Conservation (phyloP, 73 alveolate species). For the Stentor roeselii region DNA sequence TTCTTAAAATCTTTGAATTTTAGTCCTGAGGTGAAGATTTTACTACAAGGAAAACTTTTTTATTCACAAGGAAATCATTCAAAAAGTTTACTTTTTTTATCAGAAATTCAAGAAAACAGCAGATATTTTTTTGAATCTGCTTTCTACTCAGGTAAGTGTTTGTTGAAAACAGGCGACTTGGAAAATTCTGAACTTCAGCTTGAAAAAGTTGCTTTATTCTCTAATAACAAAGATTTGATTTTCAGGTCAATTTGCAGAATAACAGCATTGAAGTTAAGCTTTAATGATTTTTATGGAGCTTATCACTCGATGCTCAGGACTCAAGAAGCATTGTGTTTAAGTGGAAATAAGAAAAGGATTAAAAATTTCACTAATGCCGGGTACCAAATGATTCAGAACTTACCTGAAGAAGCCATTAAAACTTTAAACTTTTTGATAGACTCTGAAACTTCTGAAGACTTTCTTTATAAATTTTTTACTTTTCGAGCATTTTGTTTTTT, state of each 20-base stretch:
- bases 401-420: not conserved
- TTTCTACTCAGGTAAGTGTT: not conserved
- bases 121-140: too few species aligned
- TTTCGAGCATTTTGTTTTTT: not conserved
- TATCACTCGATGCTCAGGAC: not conserved
- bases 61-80: too few species aligned
- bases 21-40: too few species aligned
- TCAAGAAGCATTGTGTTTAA: not conserved
- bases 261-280: not conserved
- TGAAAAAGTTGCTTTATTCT: not conserved
- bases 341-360: too few species aligned
- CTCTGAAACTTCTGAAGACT: not conserved
- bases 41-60: too few species aligned
- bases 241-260: not conserved
- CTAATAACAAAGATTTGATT: not conserved
- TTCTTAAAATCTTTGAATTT: too few species aligned
- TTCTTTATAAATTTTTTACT: not conserved
- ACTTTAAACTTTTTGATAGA: not conserved
- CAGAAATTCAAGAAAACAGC: too few species aligned
- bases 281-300: not conserved
- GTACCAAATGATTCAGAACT: not conserved
- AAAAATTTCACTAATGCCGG: not conserved
- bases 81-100: too few species aligned
- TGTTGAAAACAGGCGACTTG: not conserved
- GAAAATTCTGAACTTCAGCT: not conserved